These are phyloP conservation scores for Hebeloma cylindrosporum DNA, from an alignment of 768 basidiomycete species.

Conservation along the genomic window DNA sequence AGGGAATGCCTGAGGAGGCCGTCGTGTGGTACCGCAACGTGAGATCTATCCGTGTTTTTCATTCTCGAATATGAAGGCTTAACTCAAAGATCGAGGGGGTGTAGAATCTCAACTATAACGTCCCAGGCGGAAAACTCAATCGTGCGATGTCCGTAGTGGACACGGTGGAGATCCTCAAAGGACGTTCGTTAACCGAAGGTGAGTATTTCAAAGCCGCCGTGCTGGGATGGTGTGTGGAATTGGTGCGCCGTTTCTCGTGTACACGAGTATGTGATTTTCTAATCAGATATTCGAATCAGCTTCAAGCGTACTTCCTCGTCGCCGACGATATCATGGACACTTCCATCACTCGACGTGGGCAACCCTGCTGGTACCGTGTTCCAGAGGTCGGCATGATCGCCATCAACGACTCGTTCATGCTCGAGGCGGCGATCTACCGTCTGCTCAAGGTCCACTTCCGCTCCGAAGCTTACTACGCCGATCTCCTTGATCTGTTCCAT, in stretches of 20 bases:
- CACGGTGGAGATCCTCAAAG: slow-evolving; percentile 85
- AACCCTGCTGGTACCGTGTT: slow-evolving; percentile 90
- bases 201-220: slow-evolving; percentile 89
- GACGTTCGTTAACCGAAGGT: slow-evolving; percentile 64
- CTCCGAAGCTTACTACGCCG: slow-evolving; percentile 76
- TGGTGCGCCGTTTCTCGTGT: slow-evolving; percentile 54
- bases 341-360: slow-evolving; percentile 89
- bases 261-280: not conserved
- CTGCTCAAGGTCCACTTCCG: slow-evolving; percentile 89
- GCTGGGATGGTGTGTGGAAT: slow-evolving; percentile 94
- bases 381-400: slow-evolving; percentile 75
- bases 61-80: not conserved
- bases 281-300: slow-evolving; percentile 42
- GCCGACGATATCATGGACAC: slow-evolving; percentile 98
- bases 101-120: slow-evolving; percentile 89
- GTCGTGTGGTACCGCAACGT: slow-evolving; percentile 84
- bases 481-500: slow-evolving; percentile 89
- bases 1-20: slow-evolving; percentile 84
- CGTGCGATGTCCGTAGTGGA: slow-evolving; percentile 96
- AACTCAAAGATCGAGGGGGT: not conserved
- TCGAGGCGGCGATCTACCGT: slow-evolving; percentile 90
- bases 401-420: slow-evolving; percentile 96
- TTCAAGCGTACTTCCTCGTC: slow-evolving; percentile 97
- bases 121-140: slow-evolving; percentile 96
- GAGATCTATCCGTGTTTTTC: not conserved